A percentile compares a stretch with the other conserved stretches of the same genome.
Evolutionary conservation across 495 filamentous ascomycete species (phyloP).

Genomic region (Tuber indicum): DNA sequence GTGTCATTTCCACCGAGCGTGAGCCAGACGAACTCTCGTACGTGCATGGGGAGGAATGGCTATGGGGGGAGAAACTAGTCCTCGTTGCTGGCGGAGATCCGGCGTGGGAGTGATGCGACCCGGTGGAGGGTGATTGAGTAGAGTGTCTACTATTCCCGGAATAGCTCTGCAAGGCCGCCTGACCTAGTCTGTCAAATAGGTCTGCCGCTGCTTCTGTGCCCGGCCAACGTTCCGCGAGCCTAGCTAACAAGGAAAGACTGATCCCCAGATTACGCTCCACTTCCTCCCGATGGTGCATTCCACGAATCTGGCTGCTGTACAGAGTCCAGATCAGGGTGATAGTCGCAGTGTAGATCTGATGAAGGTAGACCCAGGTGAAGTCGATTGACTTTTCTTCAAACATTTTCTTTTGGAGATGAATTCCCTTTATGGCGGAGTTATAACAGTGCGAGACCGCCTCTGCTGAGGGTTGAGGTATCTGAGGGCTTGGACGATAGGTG

Average conservation of each 20-base stretch:
- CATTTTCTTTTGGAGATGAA: slow-evolving; percentile 68
- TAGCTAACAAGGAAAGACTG: slow-evolving; percentile 65
- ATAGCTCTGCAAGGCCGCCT: slow-evolving; percentile 76
- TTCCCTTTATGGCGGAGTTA: slow-evolving; percentile 71
- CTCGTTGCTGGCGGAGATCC: slow-evolving; percentile 11
- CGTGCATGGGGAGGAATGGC: slow-evolving; percentile 16
- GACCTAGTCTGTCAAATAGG: slow-evolving; percentile 71
- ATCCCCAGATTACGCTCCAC: slow-evolving; percentile 63
- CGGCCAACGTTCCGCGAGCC: slow-evolving; percentile 77
- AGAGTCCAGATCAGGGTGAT: slow-evolving; percentile 84
- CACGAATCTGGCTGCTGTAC: slow-evolving; percentile 74
- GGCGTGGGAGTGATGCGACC: slow-evolving; percentile 20
- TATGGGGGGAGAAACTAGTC: not conserved
- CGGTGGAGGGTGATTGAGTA: not conserved
- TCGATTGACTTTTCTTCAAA: slow-evolving; percentile 68
- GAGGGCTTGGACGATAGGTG: slow-evolving; percentile 79
- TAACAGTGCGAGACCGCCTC: slow-evolving; percentile 70
- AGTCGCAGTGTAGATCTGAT: slow-evolving; percentile 76
- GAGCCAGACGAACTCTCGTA: slow-evolving; percentile 16
- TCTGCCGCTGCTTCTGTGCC: slow-evolving; percentile 75
- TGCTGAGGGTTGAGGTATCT: slow-evolving; percentile 73
- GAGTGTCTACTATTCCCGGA: slow-evolving; percentile 46
- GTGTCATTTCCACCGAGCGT: slow-evolving; percentile 28
- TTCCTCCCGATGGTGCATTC: slow-evolving; percentile 59
- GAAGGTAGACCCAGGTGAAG: slow-evolving; percentile 84